These are phyloP conservation scores for Leccinum barrowsii DNA, from an alignment of 768 basidiomycete genomes.

Conservation along the genomic window DNA sequence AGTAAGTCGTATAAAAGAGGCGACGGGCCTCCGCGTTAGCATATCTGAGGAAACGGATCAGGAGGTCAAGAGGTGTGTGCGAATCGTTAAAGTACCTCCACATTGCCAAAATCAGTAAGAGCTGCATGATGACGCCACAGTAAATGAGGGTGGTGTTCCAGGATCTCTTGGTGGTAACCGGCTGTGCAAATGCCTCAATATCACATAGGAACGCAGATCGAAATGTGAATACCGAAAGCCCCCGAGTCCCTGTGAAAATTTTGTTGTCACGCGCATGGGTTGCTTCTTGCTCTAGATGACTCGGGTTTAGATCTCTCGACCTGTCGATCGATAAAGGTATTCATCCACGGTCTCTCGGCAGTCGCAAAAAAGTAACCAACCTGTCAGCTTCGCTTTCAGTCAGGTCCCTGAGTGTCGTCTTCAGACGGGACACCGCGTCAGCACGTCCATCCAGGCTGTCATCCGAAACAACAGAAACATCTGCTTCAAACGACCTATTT, in stretches of 20 bases:
- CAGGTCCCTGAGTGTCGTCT: conserved; percentile 55
- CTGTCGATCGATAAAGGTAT: conserved; percentile 3
- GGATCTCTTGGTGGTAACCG: conserved; percentile 10
- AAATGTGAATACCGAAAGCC: conserved; percentile 35
- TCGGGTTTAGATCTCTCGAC: conserved; percentile 34
- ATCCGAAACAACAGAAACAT: conserved; percentile 22
- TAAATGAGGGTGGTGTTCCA: conserved; percentile 33
- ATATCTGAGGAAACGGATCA: conserved; percentile 29
- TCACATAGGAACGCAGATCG: not conserved
- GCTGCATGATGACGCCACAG: conserved; percentile 41
- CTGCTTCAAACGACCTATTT: conserved; percentile 19
- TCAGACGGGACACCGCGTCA: conserved; percentile 56
- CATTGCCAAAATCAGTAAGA: conserved; percentile 47
- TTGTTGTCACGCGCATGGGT: conserved; percentile 41
- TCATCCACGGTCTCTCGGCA: conserved; percentile 4
- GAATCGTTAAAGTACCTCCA: conserved; percentile 46
- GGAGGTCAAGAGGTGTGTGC: conserved; percentile 6
- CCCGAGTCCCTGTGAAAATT: conserved; percentile 36
- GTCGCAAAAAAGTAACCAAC: conserved; percentile 32
- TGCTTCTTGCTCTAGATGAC: conserved; percentile 30
- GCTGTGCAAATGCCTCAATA: conserved; percentile 18
- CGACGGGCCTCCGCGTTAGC: conserved; percentile 49
- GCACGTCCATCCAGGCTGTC: conserved; percentile 32
- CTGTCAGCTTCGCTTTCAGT: conserved; percentile 54
- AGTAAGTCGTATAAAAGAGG: conserved; percentile 70